Evolutionary conservation across 2,329 filamentous ascomycete genomes (phyloP), one percentile per base, ranked within the genome.

Genomic region (Juglanconis sp.): DNA sequence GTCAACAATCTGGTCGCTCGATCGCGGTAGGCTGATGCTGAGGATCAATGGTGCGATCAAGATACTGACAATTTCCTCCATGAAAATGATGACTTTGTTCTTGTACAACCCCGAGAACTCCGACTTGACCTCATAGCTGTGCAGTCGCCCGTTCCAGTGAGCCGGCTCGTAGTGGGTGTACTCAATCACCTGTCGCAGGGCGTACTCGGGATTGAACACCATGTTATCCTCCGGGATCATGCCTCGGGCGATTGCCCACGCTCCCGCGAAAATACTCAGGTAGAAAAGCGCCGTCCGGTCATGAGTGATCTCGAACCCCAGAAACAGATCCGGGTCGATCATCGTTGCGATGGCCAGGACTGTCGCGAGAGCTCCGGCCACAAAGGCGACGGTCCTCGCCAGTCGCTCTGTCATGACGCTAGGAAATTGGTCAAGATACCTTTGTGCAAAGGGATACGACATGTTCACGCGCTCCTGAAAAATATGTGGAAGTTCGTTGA

Each of bases 371-470:
- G 94, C 91, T 6, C 95, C 93, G 8, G 91, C 85, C 63, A 98
- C 83, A 68, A 99, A 97, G 1, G 92, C 88, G 35, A 97, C 82
- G 52, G 96, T 96, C 46, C 89, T 85, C 10, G 90, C 90, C 40
- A 94, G 72, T 67, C 96, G 92, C 63, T 95, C 89, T 0, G 88
- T 95, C 75, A 97, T 96, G 70, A 93, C 88, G 72, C 98, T 98
- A 0, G 95, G 95, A 63, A 99, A 99, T 65, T 98, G 94, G 65
- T 96, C 92, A 32, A 99, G 83, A 69, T 99, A 99, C 52, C 92
- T 86, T 38, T 89, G 92, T 2, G 95, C 94, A 71, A 92, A 97
- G 0, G 94, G 93, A 69, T 95, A 92, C 0, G 95, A 96, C 89
- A 98, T 96, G 65, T 96, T 93, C 47, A 94, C 80, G 24, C 95